Evolutionary conservation across 108 stramenopile genomes (phyloP), one percentile per base, ranked within the genome.

Genomic region (Epipyxis sp.): DNA sequence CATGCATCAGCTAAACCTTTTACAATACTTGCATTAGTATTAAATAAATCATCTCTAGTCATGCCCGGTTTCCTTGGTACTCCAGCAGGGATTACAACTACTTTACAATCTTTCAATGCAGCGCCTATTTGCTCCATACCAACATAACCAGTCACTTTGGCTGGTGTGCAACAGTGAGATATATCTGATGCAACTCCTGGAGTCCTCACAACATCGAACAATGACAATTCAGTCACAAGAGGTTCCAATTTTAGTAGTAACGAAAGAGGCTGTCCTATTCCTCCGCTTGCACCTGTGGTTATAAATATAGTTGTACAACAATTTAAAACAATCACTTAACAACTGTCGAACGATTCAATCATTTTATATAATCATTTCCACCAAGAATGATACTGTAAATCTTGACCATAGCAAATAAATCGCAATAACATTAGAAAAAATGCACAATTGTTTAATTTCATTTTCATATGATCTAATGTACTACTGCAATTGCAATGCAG

Each of bases 121-220:
- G 77, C 46, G 20, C 40, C 79, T 54, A 87, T 76, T 39, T 81
- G 46, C 32, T 88, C 87, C 3, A 81, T 76, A 0, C 88, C 88
- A 59, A 81, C 82, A 69, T 79, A 45, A 34, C 87, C 88, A 35
- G 72, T 77, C 37, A 86, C 86, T 76, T 80, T 80, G 10, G 72
- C 81, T 30, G 34, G 88, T 89, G 59, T 88, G 83, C 30, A 1
- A 79, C 86, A 76, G 86, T 97, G 96, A 79, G 87, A 85, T 34
- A 99, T 84, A 87, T 99, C 98, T 41, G 98, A 97, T 40, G 97
- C 97, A 13, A 99, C 97, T 29, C 98, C 98, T 0, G 96, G 96
- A 25, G 96, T 95, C 32, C 81, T 82, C 1, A 88, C 87, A 67
- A 89, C 59, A 74, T 89, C 88, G 79, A 69, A 87, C 50, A 86